phyloP scores from a whole-genome alignment of 1,139 yeast species.

The Pichia sp. region DNA sequence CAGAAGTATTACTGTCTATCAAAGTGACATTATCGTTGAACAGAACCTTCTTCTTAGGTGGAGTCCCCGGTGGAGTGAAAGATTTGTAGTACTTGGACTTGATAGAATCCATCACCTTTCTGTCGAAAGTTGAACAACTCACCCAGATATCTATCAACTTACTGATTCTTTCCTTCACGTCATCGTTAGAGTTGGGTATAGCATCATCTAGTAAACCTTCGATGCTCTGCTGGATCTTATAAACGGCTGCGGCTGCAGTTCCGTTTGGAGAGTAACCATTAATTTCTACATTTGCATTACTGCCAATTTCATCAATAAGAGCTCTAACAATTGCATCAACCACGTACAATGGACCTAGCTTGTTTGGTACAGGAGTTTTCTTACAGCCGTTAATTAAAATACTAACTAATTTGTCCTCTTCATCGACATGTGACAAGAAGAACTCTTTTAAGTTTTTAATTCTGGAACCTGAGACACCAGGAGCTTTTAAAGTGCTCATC shows the following conservation, averaged over 20 bases:
- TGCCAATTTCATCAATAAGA: slow-evolving; percentile 59
- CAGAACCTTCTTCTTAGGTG: slow-evolving; percentile 36
- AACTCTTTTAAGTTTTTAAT: slow-evolving; percentile 78
- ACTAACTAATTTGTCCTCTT: slow-evolving; percentile 56
- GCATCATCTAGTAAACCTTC: slow-evolving; percentile 60
- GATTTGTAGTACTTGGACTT: slow-evolving; percentile 57
- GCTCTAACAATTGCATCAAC: slow-evolving; percentile 90
- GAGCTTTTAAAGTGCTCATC: slow-evolving; percentile 71
- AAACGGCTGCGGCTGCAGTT: slow-evolving; percentile 70
- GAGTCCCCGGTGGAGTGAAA: slow-evolving; percentile 54
- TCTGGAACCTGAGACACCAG: slow-evolving; percentile 95
- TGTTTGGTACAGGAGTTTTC: slow-evolving; percentile 74
- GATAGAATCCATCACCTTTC: slow-evolving; percentile 50
- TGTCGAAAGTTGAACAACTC: slow-evolving; percentile 72
- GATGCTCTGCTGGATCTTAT: slow-evolving; percentile 54
- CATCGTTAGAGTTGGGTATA: slow-evolving; percentile 46
- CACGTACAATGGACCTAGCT: slow-evolving; percentile 85
- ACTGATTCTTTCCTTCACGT: slow-evolving; percentile 65
- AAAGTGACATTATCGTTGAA: slow-evolving; percentile 25
- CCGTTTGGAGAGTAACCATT: slow-evolving; percentile 58
- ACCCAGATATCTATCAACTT: slow-evolving; percentile 93
- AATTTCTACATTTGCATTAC: slow-evolving; percentile 25
- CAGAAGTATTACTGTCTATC: not conserved
- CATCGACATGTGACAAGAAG: slow-evolving; percentile 64
- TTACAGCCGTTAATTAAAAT: slow-evolving; percentile 65